A percentile compares a stretch with the other conserved stretches of the same genome.
Conservation (phyloP, 1,284 basidiomycete species). For the Puccinia polysora region DNA sequence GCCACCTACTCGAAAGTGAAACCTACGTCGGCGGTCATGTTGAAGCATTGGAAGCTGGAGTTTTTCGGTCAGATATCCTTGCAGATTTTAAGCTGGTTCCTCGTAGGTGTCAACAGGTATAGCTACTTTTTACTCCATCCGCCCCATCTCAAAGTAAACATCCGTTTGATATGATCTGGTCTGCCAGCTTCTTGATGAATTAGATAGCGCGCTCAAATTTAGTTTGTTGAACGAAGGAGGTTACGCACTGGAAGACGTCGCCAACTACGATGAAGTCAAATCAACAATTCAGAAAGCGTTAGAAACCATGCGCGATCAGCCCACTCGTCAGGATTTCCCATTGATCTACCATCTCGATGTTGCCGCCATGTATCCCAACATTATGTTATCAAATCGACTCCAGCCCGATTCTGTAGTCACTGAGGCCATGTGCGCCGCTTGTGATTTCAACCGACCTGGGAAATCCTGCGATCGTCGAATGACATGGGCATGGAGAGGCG, state of each 20-base stretch:
- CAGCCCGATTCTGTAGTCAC: slow-evolving; percentile 98
- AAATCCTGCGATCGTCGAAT: slow-evolving; percentile 91
- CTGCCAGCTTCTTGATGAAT: slow-evolving; percentile 78
- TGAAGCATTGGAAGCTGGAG: slow-evolving; percentile 95
- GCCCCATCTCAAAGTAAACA: no score
- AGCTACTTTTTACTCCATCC: slow-evolving; percentile 15
- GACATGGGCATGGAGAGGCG: slow-evolving; percentile 98
- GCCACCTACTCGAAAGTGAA: slow-evolving; percentile 90
- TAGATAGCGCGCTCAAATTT: slow-evolving; percentile 86
- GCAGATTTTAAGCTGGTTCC: slow-evolving; percentile 95
- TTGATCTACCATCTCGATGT: slow-evolving; percentile 99
- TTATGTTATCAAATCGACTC: slow-evolving; percentile 99
- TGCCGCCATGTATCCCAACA: slow-evolving; percentile 99
- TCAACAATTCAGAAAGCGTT: slow-evolving; percentile 70
- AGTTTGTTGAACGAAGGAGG: slow-evolving; percentile 84
- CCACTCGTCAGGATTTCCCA: slow-evolving; percentile 79
- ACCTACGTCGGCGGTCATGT: slow-evolving; percentile 99
- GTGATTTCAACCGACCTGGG: slow-evolving; percentile 94
- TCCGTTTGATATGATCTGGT: no score
- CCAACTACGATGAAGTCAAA: slow-evolving; percentile 92
- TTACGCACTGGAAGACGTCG: slow-evolving; percentile 73
- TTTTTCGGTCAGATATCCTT: slow-evolving; percentile 92
- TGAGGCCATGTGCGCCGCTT: slow-evolving; percentile 93
- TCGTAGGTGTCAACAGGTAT: slow-evolving; percentile 73
- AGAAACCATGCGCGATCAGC: slow-evolving; percentile 85